A percentile compares a stretch with the other conserved stretches of the same genome.
These are phyloP conservation scores for Escovopsis weberi DNA, from an alignment of 2,329 filamentous ascomycete genomes.

Conservation along the genomic window DNA sequence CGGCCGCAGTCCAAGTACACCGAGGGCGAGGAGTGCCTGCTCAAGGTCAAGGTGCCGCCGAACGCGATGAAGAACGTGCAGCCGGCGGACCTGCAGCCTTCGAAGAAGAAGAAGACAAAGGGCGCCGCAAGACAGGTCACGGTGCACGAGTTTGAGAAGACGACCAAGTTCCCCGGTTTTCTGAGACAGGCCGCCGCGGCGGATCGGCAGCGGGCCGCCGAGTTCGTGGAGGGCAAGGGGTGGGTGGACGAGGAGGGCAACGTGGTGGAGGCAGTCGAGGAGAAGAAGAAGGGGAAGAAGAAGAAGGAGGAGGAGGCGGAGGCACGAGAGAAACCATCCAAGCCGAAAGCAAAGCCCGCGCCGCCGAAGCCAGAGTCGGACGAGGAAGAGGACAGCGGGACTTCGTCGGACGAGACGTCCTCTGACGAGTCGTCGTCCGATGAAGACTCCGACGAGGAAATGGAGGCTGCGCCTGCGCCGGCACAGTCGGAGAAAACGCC, in stretches of 20 bases:
- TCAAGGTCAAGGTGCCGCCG: slow-evolving; percentile 60
- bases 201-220: slow-evolving; percentile 26
- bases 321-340: slow-evolving; percentile 1
- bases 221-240: slow-evolving; percentile 71
- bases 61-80: slow-evolving; percentile 27
- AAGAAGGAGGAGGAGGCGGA: slow-evolving; percentile 2
- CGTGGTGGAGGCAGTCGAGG: slow-evolving; percentile 49
- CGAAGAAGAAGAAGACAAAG: slow-evolving; percentile 47
- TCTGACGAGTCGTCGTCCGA: slow-evolving; percentile 18
- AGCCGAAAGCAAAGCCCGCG: slow-evolving; percentile 11
- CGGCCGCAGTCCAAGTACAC: slow-evolving; percentile 64
- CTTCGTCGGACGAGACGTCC: slow-evolving; percentile 18
- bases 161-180: slow-evolving; percentile 69
- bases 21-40: slow-evolving; percentile 65
- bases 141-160: slow-evolving; percentile 83
- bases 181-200: slow-evolving; percentile 38
- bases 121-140: slow-evolving; percentile 39
- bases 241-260: slow-evolving; percentile 75
- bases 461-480: background rate
- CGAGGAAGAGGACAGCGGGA: slow-evolving; percentile 20
- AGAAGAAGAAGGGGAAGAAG: slow-evolving; percentile 15
- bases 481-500: slow-evolving; percentile 6
- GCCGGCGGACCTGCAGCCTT: slow-evolving; percentile 21
- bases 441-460: slow-evolving; percentile 5
- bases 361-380: slow-evolving; percentile 12